These are phyloP conservation scores for Aureobasidium sp. DNA, from an alignment of 2,329 filamentous ascomycete species.

Conservation along the genomic window DNA sequence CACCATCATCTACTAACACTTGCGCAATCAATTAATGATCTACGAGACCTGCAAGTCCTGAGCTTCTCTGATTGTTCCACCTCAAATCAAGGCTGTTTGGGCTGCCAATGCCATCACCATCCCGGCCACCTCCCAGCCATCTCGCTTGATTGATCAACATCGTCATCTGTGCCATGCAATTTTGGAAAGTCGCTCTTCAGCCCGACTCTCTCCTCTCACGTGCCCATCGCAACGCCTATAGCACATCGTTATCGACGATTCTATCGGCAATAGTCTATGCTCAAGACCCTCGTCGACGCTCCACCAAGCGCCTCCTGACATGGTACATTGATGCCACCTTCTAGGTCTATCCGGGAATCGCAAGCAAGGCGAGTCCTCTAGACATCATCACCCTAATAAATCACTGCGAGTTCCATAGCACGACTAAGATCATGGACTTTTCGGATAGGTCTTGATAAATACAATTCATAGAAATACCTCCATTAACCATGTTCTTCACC, in stretches of 20 bases:
- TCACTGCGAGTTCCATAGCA: background rate
- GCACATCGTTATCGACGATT: background rate
- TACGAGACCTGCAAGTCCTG: no score
- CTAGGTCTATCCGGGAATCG: background rate
- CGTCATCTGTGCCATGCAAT: background rate
- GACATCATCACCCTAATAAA: background rate
- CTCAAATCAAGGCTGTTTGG: background rate
- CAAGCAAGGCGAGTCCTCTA: background rate
- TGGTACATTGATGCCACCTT: background rate
- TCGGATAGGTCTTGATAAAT: no score
- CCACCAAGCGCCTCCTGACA: background rate
- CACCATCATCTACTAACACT: background rate
- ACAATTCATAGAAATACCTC: no score
- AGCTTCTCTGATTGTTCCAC: background rate
- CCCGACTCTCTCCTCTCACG: background rate
- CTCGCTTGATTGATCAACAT: background rate
- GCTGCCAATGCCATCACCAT: background rate
- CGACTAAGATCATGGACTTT: no score
- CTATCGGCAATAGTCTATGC: slow-evolving; percentile 6
- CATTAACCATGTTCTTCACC: background rate
- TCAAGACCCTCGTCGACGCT: background rate
- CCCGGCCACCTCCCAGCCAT: background rate
- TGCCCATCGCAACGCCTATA: slow-evolving; percentile 1
- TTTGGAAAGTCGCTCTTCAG: background rate
- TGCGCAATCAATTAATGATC: no score